A percentile compares a stretch with the other conserved stretches of the same genome.
These are phyloP conservation scores for Lodderomyces parapsilosis DNA, from an alignment of 1,139 yeast genomes.

Conservation along the genomic window DNA sequence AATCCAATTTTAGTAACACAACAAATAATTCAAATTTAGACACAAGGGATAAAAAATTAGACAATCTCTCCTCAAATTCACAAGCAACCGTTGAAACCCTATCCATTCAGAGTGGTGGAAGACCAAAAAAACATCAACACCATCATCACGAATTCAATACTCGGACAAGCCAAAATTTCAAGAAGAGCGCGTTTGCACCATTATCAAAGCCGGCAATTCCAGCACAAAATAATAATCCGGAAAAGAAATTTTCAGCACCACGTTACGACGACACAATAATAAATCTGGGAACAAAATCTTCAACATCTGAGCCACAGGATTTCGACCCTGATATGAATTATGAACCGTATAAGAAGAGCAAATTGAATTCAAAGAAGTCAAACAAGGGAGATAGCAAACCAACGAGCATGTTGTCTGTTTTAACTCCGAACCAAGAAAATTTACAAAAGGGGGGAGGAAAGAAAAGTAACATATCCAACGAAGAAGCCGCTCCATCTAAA, in stretches of 20 bases:
- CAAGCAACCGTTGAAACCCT: not conserved
- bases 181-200: conserved; percentile 8
- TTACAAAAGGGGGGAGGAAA: not conserved
- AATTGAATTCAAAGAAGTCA: not conserved
- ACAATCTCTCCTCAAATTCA: not conserved
- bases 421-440: not conserved
- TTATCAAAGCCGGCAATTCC: conserved; percentile 8
- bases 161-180: not conserved
- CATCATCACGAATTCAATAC: not conserved
- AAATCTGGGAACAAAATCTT: conserved; percentile 6
- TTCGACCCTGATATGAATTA: conserved; percentile 1
- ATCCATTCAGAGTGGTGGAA: not conserved
- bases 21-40: not conserved
- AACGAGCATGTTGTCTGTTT: conserved; percentile 13
- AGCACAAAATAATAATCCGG: conserved; percentile 7
- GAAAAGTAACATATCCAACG: not conserved
- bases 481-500: not conserved
- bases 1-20: not conserved
- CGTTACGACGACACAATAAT: conserved; percentile 3
- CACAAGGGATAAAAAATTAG: conserved; percentile 1
- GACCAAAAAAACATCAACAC: not conserved
- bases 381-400: conserved; percentile 6
- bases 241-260: conserved; percentile 5
- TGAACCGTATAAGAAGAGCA: not conserved
- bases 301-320: not conserved